Evolutionary conservation across 2,329 filamentous ascomycete species (phyloP).

Genomic region (Talaromyces sp.): DNA sequence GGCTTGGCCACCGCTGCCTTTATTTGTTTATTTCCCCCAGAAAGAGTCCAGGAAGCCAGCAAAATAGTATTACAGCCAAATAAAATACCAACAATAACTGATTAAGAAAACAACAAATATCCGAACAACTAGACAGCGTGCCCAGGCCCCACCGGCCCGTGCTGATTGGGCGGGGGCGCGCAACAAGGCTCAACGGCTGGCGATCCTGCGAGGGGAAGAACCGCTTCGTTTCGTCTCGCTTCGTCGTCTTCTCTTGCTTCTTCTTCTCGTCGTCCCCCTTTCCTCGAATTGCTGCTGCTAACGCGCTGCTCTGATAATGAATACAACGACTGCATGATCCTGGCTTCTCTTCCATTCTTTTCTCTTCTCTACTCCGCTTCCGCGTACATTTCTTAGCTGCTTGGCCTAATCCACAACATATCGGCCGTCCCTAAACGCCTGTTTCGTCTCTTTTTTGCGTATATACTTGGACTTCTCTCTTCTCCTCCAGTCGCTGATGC

Average conservation of each 20-base stretch:
- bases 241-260: not conserved
- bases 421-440: not conserved
- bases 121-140: not conserved
- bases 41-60: too few relatives aligned
- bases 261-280: not conserved
- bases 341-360: not conserved
- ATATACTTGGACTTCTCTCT: not conserved
- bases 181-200: not conserved
- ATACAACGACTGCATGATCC: not conserved
- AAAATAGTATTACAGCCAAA: too few relatives aligned
- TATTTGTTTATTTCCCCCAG: too few relatives aligned
- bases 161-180: not conserved
- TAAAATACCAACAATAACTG: too few relatives aligned
- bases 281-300: not conserved
- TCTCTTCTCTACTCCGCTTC: not conserved
- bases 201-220: not conserved
- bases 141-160: not conserved
- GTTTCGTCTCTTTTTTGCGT: not conserved
- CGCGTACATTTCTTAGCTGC: not conserved
- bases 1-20: too few relatives aligned
- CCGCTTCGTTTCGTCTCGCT: not conserved
- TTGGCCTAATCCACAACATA: not conserved
- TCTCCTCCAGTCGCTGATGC: not conserved
- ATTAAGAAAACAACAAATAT: not conserved
- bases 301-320: not conserved